A percentile compares a stretch with the other conserved stretches of the same genome.
Conservation (phyloP, 805 yeast species). For the Candida endomychidarum region DNA sequence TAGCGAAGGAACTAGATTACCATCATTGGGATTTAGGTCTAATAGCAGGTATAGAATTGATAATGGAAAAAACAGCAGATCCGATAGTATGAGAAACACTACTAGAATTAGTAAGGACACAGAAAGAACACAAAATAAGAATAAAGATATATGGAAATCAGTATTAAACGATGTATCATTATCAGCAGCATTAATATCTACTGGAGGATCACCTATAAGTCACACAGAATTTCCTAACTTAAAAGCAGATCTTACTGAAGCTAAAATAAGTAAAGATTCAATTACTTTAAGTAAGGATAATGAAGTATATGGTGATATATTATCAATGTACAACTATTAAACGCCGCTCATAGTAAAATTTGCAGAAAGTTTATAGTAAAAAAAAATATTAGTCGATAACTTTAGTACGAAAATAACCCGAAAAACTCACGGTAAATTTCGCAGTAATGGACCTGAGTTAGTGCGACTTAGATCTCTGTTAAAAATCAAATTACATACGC, state of each 20-base stretch:
- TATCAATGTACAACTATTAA: constrained; percentile 11
- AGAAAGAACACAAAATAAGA: constrained; percentile 1
- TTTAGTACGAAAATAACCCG: neutral
- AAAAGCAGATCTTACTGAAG: constrained; percentile 29
- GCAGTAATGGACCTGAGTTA: neutral
- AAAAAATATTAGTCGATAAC: no score
- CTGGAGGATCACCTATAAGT: constrained; percentile 28
- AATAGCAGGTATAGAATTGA: no score
- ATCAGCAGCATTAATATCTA: constrained; percentile 36
- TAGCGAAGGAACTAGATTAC: constrained; percentile 7
- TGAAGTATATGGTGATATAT: constrained; percentile 1
- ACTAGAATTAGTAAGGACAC: neutral
- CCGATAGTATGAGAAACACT: no score
- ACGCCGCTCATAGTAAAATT: no score
- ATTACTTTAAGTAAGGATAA: neutral
- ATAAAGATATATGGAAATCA: constrained; percentile 26
- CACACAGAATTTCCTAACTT: constrained; percentile 23
- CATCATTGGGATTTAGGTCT: neutral
- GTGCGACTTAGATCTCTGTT: neutral
- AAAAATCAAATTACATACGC: constrained; percentile 12
- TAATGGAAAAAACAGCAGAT: no score
- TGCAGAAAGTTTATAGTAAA: no score
- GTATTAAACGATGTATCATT: constrained; percentile 35
- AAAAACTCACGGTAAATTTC: no score
- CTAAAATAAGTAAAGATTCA: constrained; percentile 14